These are phyloP conservation scores for Cytospora chrysosperma DNA, from an alignment of 2,329 filamentous ascomycete genomes.

Conservation along the genomic window DNA sequence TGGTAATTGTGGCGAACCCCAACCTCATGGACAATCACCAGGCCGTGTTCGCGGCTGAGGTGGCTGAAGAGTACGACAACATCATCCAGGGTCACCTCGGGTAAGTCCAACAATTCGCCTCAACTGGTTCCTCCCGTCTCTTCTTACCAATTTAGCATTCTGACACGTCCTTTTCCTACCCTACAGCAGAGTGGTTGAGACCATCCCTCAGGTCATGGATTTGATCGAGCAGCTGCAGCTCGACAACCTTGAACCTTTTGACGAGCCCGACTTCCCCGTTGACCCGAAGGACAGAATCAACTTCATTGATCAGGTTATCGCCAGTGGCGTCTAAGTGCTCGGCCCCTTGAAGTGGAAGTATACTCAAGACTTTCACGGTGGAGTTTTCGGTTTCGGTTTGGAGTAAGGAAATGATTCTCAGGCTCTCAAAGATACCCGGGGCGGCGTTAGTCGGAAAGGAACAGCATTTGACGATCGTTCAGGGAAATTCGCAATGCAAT, in stretches of 20 bases:
- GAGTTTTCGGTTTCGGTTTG: neutral
- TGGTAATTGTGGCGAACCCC: slow-evolving; percentile 89
- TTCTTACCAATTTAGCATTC: neutral
- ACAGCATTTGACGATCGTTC: neutral
- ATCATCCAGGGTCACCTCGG: slow-evolving; percentile 67
- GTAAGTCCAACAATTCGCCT: slow-evolving; percentile 44
- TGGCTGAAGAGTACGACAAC: slow-evolving; percentile 70
- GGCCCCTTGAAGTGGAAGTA: neutral
- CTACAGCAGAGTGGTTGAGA: slow-evolving; percentile 28
- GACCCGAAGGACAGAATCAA: slow-evolving; percentile 31
- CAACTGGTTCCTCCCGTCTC: neutral
- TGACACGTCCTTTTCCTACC: neutral
- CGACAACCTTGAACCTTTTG: slow-evolving; percentile 28
- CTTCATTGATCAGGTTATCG: slow-evolving; percentile 32
- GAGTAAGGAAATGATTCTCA: neutral
- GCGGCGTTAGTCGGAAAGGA: slow-evolving; percentile 2
- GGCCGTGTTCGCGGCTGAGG: slow-evolving; percentile 75
- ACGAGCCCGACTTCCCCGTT: slow-evolving; percentile 32
- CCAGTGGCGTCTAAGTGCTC: neutral
- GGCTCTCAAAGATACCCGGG: slow-evolving; percentile 11
- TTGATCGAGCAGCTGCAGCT: slow-evolving; percentile 27
- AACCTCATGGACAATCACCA: slow-evolving; percentile 87
- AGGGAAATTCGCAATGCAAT: neutral
- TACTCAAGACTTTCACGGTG: neutral
- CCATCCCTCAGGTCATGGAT: slow-evolving; percentile 27